Conservation (phyloP, 805 yeast species). For the Ogataea siamensis region DNA sequence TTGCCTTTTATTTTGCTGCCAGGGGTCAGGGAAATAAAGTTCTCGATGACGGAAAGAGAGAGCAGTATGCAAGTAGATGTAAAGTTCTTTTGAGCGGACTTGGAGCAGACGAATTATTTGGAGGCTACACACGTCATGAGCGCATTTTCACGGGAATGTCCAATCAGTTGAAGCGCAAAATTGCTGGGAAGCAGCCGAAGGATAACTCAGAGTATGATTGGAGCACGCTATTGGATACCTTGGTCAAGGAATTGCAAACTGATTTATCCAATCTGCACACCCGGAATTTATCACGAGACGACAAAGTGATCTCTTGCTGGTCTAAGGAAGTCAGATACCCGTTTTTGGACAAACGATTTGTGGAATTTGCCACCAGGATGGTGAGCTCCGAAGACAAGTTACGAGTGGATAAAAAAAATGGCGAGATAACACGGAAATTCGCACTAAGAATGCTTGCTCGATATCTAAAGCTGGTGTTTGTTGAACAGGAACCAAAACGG, state of each 20-base stretch:
- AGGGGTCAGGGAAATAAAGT: slow-evolving; percentile 45
- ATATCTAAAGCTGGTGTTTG: slow-evolving; percentile 41
- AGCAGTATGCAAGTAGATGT: slow-evolving; percentile 48
- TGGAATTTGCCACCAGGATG: slow-evolving; percentile 43
- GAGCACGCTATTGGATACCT: slow-evolving; percentile 33
- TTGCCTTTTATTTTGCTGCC: slow-evolving; percentile 92
- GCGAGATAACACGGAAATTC: slow-evolving; percentile 44
- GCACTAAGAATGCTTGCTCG: slow-evolving; percentile 63
- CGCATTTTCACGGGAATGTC: slow-evolving; percentile 40
- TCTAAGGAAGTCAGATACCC: slow-evolving; percentile 92
- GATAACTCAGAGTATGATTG: slow-evolving; percentile 19
- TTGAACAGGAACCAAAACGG: slow-evolving; percentile 75
- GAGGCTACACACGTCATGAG: slow-evolving; percentile 89
- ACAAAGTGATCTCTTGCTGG: slow-evolving; percentile 80
- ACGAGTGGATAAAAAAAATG: slow-evolving; percentile 35
- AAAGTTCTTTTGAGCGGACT: slow-evolving; percentile 84
- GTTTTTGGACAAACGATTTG: slow-evolving; percentile 63
- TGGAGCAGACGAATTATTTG: slow-evolving; percentile 97
- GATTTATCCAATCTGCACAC: slow-evolving; percentile 75
- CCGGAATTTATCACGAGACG: slow-evolving; percentile 88
- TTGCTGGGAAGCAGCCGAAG: slow-evolving; percentile 22
- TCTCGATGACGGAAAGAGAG: slow-evolving; percentile 14
- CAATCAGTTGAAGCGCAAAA: slow-evolving; percentile 22
- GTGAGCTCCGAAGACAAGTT: slow-evolving; percentile 50
- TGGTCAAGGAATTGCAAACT: slow-evolving; percentile 57